phyloP scores from a whole-genome alignment of 176 grass and related monocot species.

The Musa beccarii region DNA sequence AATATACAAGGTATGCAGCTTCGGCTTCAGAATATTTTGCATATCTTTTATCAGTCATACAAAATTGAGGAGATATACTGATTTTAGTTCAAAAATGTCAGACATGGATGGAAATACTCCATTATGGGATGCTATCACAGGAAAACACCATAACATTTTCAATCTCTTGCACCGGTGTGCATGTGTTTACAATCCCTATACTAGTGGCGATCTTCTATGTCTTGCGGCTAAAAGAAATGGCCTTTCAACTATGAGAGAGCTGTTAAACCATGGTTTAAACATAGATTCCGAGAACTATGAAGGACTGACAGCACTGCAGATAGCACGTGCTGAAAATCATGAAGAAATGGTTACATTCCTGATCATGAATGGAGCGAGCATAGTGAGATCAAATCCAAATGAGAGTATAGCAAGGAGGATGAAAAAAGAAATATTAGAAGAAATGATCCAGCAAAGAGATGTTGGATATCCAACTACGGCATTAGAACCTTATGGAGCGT shows the following conservation, averaged over 20 bases:
- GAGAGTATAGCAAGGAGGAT: slow-evolving; percentile 16
- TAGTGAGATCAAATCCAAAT: slow-evolving; percentile 30
- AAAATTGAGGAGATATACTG: neutral
- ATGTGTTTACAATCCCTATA: slow-evolving; percentile 36
- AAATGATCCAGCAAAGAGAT: slow-evolving; percentile 40
- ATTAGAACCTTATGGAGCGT: slow-evolving; percentile 8
- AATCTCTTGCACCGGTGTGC: slow-evolving; percentile 62
- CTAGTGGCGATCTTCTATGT: slow-evolving; percentile 58
- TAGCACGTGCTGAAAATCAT: slow-evolving; percentile 45
- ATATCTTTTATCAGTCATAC: neutral
- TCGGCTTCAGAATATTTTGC: neutral
- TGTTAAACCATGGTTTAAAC: slow-evolving; percentile 60
- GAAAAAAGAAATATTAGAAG: slow-evolving; percentile 28
- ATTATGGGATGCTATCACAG: slow-evolving; percentile 57
- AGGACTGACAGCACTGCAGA: slow-evolving; percentile 46
- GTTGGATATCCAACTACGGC: slow-evolving; percentile 37
- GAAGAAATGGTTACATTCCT: slow-evolving; percentile 49
- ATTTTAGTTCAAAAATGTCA: neutral
- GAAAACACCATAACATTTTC: slow-evolving; percentile 75
- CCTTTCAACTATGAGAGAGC: slow-evolving; percentile 53
- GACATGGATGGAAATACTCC: slow-evolving; percentile 59
- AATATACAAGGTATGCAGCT: slow-evolving; percentile 46
- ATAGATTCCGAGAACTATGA: slow-evolving; percentile 54
- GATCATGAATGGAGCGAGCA: slow-evolving; percentile 52
- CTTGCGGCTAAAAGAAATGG: slow-evolving; percentile 49